Evolutionary conservation across 139 green algal species (phyloP).

Genomic region (Chlorella sp.): DNA sequence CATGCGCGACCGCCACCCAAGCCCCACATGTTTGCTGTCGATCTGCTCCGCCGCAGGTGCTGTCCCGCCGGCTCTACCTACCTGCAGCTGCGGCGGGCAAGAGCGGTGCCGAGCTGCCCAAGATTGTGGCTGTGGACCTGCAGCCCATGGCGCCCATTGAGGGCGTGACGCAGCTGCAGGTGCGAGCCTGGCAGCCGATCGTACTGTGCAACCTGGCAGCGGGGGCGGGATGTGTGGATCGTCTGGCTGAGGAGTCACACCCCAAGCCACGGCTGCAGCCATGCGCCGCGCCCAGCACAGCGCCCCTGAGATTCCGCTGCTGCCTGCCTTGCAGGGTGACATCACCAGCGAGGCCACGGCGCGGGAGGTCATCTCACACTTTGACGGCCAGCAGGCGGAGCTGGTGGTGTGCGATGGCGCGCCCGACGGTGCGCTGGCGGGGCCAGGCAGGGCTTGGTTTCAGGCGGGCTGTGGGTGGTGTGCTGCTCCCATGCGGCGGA

Average conservation of each 20-base stretch:
- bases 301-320: too few species aligned
- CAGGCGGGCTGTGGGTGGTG: too few species aligned
- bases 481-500: too few species aligned
- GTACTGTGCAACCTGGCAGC: too few species aligned
- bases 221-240: background rate
- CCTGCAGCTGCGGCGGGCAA: conserved; percentile 61
- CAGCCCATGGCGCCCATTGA: conserved; percentile 99
- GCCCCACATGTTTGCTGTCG: too few species aligned
- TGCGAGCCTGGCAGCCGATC: background rate
- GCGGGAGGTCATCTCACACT: conserved; percentile 83
- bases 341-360: conserved; percentile 85
- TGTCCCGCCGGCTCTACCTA: conserved; percentile 82
- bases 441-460: too few species aligned
- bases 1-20: too few species aligned
- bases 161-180: conserved; percentile 92
- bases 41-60: conserved; percentile 38
- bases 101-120: conserved; percentile 61
- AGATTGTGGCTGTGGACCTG: conserved; percentile 97
- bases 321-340: conserved; percentile 71
- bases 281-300: background rate
- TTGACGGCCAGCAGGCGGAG: conserved; percentile 86
- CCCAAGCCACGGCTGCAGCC: background rate
- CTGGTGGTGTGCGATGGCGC: conserved; percentile 97
- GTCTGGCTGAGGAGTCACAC: background rate
- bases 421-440: conserved; percentile 72